Evolutionary conservation across 2,329 filamentous ascomycete genomes (phyloP).

Genomic region (Sporothrix phasma): DNA sequence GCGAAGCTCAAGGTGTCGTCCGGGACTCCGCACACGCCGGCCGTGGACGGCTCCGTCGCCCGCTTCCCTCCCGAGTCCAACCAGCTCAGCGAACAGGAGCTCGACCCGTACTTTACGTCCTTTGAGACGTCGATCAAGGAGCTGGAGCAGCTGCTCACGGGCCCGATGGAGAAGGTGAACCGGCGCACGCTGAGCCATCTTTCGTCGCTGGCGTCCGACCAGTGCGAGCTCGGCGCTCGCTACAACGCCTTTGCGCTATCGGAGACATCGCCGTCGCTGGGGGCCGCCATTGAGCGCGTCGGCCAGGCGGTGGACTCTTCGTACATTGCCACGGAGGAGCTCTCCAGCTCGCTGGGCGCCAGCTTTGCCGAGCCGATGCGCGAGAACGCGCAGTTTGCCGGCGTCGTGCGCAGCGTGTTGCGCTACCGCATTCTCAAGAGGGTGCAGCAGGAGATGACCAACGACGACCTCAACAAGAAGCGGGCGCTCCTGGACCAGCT

Average conservation of each 20-base stretch:
- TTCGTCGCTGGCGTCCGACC: slow-evolving; percentile 71
- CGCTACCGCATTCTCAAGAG: slow-evolving; percentile 86
- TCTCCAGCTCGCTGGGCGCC: slow-evolving; percentile 78
- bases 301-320: slow-evolving; percentile 93
- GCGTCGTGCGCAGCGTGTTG: slow-evolving; percentile 80
- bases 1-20: slow-evolving; percentile 66
- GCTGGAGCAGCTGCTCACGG: slow-evolving; percentile 75
- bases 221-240: slow-evolving; percentile 87
- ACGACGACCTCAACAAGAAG: slow-evolving; percentile 87
- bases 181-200: slow-evolving; percentile 78
- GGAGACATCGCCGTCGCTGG: slow-evolving; percentile 78
- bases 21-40: slow-evolving; percentile 19
- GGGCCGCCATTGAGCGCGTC: slow-evolving; percentile 84
- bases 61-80: slow-evolving; percentile 75
- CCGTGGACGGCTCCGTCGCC: slow-evolving; percentile 22
- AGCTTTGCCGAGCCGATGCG: slow-evolving; percentile 97
- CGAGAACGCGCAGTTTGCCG: slow-evolving; percentile 93
- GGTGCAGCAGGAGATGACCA: slow-evolving; percentile 95
- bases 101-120: slow-evolving; percentile 91
- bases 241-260: slow-evolving; percentile 96
- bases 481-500: slow-evolving; percentile 69
- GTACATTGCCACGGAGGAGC: slow-evolving; percentile 88
- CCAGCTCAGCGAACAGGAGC: slow-evolving; percentile 72
- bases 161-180: slow-evolving; percentile 95
- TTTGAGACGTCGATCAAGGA: slow-evolving; percentile 91